Conservation (phyloP, 306 rosid species). For the Medicago arabica region DNA sequence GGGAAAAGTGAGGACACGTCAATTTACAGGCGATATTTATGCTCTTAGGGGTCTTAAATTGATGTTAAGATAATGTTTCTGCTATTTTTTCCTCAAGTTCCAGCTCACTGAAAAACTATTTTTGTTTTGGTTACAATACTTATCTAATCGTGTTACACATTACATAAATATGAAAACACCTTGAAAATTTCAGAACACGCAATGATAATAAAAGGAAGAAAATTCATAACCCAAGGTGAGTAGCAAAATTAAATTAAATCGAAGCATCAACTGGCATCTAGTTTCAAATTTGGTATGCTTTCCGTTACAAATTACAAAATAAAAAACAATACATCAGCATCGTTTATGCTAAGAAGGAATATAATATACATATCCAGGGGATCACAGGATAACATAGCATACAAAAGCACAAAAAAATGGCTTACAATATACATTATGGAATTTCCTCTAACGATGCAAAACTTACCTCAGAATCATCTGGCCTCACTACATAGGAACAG, state of each 20-base stretch:
- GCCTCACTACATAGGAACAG: slow-evolving; percentile 70
- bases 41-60: background rate
- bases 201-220: slow-evolving; percentile 9
- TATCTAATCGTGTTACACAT: background rate
- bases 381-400: slow-evolving; percentile 36
- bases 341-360: slow-evolving; percentile 35
- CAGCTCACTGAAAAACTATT: background rate
- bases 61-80: background rate
- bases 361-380: slow-evolving; percentile 41
- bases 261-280: background rate
- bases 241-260: slow-evolving; percentile 17
- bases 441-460: slow-evolving; percentile 54
- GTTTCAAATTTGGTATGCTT: slow-evolving; percentile 21
- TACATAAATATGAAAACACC: background rate
- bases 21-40: no score
- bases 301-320: background rate
- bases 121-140: background rate
- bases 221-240: background rate
- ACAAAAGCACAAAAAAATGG: slow-evolving; percentile 40
- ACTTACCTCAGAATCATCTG: slow-evolving; percentile 45
- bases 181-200: background rate
- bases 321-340: slow-evolving; percentile 28
- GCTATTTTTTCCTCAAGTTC: background rate
- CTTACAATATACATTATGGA: slow-evolving; percentile 51
- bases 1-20: no score